phyloP scores from a whole-genome alignment of 2,329 filamentous ascomycete genomes.

The Sclerotinia subarctica region DNA sequence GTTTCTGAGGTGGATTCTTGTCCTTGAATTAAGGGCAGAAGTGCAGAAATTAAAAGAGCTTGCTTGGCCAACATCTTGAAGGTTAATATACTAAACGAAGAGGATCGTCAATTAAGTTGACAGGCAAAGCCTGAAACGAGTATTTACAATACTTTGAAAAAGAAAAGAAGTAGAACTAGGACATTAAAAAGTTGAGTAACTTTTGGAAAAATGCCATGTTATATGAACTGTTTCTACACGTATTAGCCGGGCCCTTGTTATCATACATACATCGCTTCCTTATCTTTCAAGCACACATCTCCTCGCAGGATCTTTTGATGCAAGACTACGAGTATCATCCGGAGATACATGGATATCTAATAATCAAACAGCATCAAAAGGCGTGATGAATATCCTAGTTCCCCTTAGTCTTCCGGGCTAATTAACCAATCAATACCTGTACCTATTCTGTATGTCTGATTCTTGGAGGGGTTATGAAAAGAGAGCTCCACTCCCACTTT shows the following conservation, averaged over 20 bases:
- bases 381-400: background rate
- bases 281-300: constrained; percentile 1
- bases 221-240: background rate
- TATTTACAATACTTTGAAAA: background rate
- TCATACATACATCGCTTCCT: background rate
- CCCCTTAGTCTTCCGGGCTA: background rate
- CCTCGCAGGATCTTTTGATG: background rate
- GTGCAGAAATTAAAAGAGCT: constrained; percentile 43
- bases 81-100: background rate
- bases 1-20: constrained; percentile 38
- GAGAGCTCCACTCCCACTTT: background rate
- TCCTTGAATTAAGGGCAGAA: constrained; percentile 39
- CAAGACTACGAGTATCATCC: background rate
- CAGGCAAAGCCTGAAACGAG: background rate
- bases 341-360: constrained; percentile 6
- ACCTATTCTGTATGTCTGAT: background rate
- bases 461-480: background rate
- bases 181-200: background rate
- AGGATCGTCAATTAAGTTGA: background rate
- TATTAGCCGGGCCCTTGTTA: background rate
- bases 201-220: background rate
- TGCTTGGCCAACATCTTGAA: constrained; percentile 40
- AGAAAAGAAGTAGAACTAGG: background rate
- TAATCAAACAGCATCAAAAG: background rate
- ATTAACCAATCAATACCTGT: background rate